Percentiles rank a stretch among this genome's conserved stretches.
phyloP scores from a whole-genome alignment of 257 asterid genomes.

The Solanum okadae region DNA sequence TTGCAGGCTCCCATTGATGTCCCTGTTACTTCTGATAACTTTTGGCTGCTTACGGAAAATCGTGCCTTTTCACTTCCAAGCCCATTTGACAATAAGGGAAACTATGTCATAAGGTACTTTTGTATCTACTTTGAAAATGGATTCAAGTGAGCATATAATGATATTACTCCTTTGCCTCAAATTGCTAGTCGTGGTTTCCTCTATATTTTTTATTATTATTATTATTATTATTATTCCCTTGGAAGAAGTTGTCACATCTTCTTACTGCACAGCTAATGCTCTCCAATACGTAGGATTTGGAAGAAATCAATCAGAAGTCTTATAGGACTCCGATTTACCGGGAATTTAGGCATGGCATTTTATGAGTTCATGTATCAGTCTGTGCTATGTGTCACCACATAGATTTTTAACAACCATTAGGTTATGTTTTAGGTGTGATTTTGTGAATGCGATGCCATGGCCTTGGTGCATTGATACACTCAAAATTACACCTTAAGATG shows the following conservation, averaged over 20 bases:
- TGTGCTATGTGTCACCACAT: not conserved
- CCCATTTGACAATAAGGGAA: constrained; percentile 80
- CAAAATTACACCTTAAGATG: not conserved
- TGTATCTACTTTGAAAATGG: not conserved
- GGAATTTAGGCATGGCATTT: not conserved
- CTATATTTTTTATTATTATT: not conserved
- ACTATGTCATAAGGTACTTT: constrained; percentile 83
- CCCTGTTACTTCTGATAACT: constrained; percentile 87
- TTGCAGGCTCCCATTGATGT: constrained; percentile 83
- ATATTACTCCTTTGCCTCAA: not conserved
- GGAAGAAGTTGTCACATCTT: not conserved
- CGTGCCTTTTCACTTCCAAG: constrained; percentile 72
- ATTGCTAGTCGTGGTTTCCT: not conserved
- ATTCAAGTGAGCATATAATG: not conserved
- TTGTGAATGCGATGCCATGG: not conserved
- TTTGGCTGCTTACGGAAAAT: constrained; percentile 69
- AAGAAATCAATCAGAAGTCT: not conserved
- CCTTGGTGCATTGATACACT: not conserved
- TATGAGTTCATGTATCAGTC: not conserved
- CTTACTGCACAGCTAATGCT: not conserved
- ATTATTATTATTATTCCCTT: not conserved
- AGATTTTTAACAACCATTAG: not conserved
- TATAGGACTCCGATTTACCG: not conserved
- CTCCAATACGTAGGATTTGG: not conserved
- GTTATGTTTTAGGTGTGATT: not conserved